Percentiles rank a stretch among this genome's conserved stretches.
These are phyloP conservation scores for Astrephomene gubernaculifera DNA, from an alignment of 139 green algal species.

Conservation along the genomic window DNA sequence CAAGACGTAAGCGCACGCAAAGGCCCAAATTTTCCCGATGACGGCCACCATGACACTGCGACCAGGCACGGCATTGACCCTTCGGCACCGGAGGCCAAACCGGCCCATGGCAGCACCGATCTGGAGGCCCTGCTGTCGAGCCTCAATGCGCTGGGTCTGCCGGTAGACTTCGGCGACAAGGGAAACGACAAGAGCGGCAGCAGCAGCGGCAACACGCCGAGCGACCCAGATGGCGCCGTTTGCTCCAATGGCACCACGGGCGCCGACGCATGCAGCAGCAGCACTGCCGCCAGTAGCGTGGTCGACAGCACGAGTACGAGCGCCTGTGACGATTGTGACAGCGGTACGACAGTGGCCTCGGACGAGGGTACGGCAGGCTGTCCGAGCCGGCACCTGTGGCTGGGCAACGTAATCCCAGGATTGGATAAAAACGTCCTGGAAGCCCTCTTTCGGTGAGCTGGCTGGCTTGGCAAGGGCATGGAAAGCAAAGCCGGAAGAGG, in stretches of 20 bases:
- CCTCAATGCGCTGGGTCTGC: not conserved
- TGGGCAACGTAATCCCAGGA: conserved; percentile 82
- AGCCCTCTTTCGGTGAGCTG: conserved; percentile 43
- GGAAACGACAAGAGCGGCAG: not conserved
- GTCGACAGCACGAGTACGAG: not conserved
- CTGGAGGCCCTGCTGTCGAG: not conserved
- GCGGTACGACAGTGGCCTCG: not conserved
- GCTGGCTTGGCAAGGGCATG: no score
- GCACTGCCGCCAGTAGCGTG: not conserved
- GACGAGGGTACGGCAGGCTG: no score
- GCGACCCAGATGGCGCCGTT: no score
- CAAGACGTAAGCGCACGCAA: no score
- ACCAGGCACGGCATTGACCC: not conserved
- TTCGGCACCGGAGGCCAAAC: not conserved
- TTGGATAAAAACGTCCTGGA: conserved; percentile 71
- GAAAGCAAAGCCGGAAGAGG: not conserved
- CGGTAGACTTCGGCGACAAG: not conserved
- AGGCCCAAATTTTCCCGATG: no score
- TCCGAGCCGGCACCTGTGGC: conserved; percentile 81
- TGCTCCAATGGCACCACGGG: no score
- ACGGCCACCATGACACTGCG: no score
- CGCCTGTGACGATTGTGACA: not conserved
- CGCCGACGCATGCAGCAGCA: no score
- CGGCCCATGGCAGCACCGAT: not conserved
- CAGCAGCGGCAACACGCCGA: not conserved